A percentile compares a stretch with the other conserved stretches of the same genome.
These are phyloP conservation scores for Trypanosoma grayi DNA, from an alignment of 208 protist genomes.

Conservation along the genomic window DNA sequence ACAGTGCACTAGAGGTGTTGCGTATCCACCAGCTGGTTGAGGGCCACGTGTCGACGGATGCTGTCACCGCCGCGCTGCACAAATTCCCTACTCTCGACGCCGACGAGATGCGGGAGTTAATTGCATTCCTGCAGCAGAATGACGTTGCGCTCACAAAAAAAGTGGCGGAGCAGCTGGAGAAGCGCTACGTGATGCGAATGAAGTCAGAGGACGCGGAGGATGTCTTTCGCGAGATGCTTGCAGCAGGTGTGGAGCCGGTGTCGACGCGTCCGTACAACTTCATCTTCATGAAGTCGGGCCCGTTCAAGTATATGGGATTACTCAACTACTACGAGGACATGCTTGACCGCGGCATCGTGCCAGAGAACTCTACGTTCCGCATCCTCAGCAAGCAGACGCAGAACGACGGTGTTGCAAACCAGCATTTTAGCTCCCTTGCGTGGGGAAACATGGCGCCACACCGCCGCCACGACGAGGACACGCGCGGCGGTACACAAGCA, in stretches of 20 bases:
- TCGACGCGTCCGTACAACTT: constrained; percentile 80
- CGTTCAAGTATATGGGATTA: constrained; percentile 36
- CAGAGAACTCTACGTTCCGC: constrained; percentile 70
- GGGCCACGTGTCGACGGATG: constrained; percentile 36
- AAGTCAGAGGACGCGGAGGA: constrained; percentile 58
- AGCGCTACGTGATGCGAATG: constrained; percentile 68
- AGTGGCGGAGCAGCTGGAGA: constrained; percentile 56
- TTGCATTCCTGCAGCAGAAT: constrained; percentile 44
- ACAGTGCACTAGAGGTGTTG: constrained; percentile 38
- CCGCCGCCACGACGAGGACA: constrained; percentile 43
- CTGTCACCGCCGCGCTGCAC: constrained; percentile 53
- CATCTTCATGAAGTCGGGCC: constrained; percentile 62
- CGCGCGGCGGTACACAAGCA: constrained; percentile 24
- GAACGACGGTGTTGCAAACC: constrained; percentile 50
- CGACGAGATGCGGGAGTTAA: constrained; percentile 34
- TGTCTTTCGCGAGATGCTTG: constrained; percentile 55
- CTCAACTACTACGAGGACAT: constrained; percentile 87
- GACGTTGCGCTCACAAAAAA: constrained; percentile 39
- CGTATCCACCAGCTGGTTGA: constrained; percentile 31
- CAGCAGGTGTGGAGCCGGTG: constrained; percentile 62
- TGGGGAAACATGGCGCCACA: constrained; percentile 13
- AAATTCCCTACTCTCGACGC: constrained; percentile 41
- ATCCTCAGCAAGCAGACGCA: constrained; percentile 74
- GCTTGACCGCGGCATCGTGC: constrained; percentile 83
- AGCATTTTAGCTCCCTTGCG: constrained; percentile 57